Base-by-base conservation (phyloP, 768 basidiomycete genomes). In the Termitomyces sp. region DNA sequence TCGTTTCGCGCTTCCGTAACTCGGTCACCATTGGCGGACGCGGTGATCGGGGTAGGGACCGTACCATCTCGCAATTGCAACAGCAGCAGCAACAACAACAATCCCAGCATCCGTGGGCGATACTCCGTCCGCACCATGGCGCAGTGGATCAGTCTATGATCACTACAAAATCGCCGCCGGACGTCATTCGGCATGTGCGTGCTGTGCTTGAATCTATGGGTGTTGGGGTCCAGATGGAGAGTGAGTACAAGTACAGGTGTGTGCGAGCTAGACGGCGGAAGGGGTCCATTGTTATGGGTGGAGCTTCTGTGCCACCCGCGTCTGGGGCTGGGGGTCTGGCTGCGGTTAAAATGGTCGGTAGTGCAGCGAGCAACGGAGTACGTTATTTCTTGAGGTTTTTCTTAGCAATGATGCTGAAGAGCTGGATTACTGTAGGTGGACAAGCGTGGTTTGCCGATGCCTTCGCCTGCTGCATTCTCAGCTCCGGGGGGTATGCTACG, bases 101-200 rank as follows among this genome's bases (percentile, higher is more conserved):
- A 47, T 7, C 18, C 1, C 60, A 52, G 26, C 58, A 59, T 20
- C 54, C 66, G 61, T 65, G 70, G 68, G 80, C 80, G 40, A 79
- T 78, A 52, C 71, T 98, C 41, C 84, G 94, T 11, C 83, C 90
- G 43, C 96, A 98, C 67, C 89, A 92, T 63, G 96, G 95, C 60
- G 87, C 95, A 2, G 89, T 98, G 32, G 97, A 98, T 69, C 88
- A 89, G 69, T 85, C 85, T 28, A 94, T 86, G 53, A 82, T 98
- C 64, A 97, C 96, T 35, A 92, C 86, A 3, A 80, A 84, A 22
- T 76, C 86, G 9, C 94, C 96, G 36, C 84, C 87, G 1, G 90
- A 92, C 63, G 94, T 98, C 36, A 92, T 98, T 76, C 83, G 79
- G 59, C 91, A 94, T 67, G 83, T 98, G 32, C 82, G 82, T 65